Evolutionary conservation across 306 rosid genomes (phyloP).

Genomic region (Lathyrus oleraceus): DNA sequence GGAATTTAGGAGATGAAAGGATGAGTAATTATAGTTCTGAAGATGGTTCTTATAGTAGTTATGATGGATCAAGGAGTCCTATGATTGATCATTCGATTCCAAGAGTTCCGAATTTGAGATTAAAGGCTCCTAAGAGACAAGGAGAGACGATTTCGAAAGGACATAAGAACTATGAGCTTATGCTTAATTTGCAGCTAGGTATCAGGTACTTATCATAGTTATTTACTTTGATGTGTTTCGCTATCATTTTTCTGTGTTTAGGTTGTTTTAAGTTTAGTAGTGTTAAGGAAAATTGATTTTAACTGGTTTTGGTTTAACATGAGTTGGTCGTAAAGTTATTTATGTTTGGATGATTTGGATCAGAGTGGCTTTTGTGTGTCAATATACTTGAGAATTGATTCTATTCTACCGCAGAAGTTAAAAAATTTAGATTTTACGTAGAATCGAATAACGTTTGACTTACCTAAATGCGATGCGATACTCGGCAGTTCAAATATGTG

Average conservation of each 20-base stretch:
- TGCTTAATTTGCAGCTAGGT: conserved; percentile 97
- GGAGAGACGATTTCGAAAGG: conserved; percentile 87
- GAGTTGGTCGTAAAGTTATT: background rate
- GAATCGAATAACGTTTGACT: background rate
- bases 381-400: background rate
- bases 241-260: conserved; percentile 10
- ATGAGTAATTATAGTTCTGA: conserved; percentile 51
- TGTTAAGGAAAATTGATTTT: background rate
- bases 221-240: conserved; percentile 11
- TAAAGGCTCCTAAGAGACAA: conserved; percentile 60
- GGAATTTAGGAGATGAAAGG: conserved; percentile 54
- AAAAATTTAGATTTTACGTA: background rate
- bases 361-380: background rate
- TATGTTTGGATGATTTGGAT: background rate
- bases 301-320: background rate
- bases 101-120: conserved; percentile 40
- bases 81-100: conserved; percentile 36
- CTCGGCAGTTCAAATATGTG: background rate
- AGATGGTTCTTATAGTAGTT: conserved; percentile 37
- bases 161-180: conserved; percentile 87
- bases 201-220: conserved; percentile 72
- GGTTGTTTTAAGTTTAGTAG: background rate
- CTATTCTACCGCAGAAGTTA: background rate
- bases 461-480: background rate
- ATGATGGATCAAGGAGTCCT: conserved; percentile 44